phyloP scores from a whole-genome alignment of 2,329 filamentous ascomycete species.

The Sporothrix globosa region DNA sequence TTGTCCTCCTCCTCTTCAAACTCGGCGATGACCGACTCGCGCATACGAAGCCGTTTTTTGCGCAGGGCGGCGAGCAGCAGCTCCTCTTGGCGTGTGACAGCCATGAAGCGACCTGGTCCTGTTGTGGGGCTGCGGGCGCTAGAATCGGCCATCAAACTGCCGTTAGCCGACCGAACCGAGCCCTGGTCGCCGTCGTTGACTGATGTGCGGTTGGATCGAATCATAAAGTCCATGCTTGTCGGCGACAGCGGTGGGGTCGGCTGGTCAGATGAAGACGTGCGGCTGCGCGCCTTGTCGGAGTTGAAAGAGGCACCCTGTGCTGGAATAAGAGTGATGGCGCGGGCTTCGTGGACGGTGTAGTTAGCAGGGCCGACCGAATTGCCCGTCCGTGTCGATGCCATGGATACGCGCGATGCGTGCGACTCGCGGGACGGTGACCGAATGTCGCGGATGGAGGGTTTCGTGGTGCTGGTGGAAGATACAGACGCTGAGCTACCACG shows the following conservation, averaged over 20 bases:
- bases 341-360: constrained; percentile 45
- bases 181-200: constrained; percentile 33
- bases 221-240: constrained; percentile 54
- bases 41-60: constrained; percentile 60
- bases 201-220: constrained; percentile 43
- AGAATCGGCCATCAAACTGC: constrained; percentile 31
- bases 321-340: constrained; percentile 46
- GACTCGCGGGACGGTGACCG: constrained; percentile 45
- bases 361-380: neutral
- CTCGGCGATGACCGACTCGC: constrained; percentile 52
- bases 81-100: constrained; percentile 62
- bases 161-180: constrained; percentile 12
- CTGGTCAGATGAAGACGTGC: constrained; percentile 27
- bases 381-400: constrained; percentile 18
- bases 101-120: constrained; percentile 54
- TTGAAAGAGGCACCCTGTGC: constrained; percentile 34
- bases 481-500: constrained; percentile 42
- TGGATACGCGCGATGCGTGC: constrained; percentile 43
- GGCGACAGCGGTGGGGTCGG: constrained; percentile 57
- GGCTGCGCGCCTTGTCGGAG: neutral
- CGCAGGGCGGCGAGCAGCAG: constrained; percentile 61
- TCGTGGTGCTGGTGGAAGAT: constrained; percentile 33
- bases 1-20: constrained; percentile 45
- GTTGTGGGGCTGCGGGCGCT: constrained; percentile 34
- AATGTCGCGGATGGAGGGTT: constrained; percentile 26